These are phyloP conservation scores for Rhizopus delemar DNA, from an alignment of 371 early-diverging fungal species.

Conservation along the genomic window DNA sequence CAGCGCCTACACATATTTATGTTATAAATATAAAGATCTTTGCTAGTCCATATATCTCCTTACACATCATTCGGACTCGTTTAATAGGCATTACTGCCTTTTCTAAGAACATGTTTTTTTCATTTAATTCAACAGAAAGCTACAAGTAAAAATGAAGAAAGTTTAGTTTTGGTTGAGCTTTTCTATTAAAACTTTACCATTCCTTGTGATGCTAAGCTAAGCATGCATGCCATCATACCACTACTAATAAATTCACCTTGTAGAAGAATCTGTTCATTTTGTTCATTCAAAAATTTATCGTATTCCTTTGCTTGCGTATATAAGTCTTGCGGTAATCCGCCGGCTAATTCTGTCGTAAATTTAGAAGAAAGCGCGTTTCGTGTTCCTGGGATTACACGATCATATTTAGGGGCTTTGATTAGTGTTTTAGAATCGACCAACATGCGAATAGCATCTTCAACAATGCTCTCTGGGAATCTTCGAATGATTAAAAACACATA, in stretches of 20 bases:
- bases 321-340: conserved; percentile 20
- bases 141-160: too few relatives aligned
- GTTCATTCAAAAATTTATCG: conserved; percentile 20
- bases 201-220: conserved; percentile 23
- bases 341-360: conserved; percentile 22
- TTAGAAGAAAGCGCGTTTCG: conserved; percentile 38
- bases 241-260: conserved; percentile 16
- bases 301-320: conserved; percentile 33
- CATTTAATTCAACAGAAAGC: neutral
- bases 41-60: neutral
- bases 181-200: conserved; percentile 26
- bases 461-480: conserved; percentile 25
- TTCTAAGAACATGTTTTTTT: neutral
- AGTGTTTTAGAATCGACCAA: conserved; percentile 27
- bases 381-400: conserved; percentile 56
- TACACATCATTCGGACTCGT: too few relatives aligned
- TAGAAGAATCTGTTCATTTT: neutral
- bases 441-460: conserved; percentile 19
- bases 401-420: conserved; percentile 22
- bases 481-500: conserved; percentile 42
- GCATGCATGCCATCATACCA: conserved; percentile 42
- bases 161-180: neutral
- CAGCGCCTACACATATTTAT: neutral
- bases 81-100: neutral
- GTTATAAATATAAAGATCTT: neutral